phyloP scores from a whole-genome alignment of 345 rosid genomes.

The Populus davidiana region DNA sequence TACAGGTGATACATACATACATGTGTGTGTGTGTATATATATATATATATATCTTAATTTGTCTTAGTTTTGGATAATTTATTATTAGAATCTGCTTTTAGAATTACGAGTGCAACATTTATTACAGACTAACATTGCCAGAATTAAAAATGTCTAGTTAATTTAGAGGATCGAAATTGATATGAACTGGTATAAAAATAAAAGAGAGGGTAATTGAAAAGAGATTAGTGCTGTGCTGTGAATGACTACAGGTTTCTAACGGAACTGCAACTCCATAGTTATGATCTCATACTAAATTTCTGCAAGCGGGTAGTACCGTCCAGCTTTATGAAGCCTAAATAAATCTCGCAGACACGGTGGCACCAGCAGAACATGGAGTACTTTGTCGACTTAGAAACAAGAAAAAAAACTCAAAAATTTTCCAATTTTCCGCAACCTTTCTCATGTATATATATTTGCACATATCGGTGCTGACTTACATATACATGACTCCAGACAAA shows the following conservation, averaged over 20 bases:
- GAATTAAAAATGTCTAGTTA: neutral
- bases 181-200: neutral
- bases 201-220: too few relatives aligned
- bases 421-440: neutral
- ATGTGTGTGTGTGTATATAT: too few relatives aligned
- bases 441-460: neutral
- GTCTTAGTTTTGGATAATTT: neutral
- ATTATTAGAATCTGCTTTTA: neutral
- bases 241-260: neutral
- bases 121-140: neutral
- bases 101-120: neutral
- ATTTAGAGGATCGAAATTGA: neutral
- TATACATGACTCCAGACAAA: too few relatives aligned
- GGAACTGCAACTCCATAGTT: neutral
- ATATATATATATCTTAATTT: too few relatives aligned
- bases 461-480: too few relatives aligned
- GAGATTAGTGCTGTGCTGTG: neutral
- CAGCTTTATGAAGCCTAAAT: neutral
- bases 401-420: neutral
- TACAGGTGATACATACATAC: conserved; percentile 41
- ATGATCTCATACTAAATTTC: neutral
- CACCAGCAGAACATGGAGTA: neutral
- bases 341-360: neutral
- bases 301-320: neutral
- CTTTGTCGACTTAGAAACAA: neutral